Conservation (phyloP, 179 eudicot genomes). For the Spergularia azorica region DNA sequence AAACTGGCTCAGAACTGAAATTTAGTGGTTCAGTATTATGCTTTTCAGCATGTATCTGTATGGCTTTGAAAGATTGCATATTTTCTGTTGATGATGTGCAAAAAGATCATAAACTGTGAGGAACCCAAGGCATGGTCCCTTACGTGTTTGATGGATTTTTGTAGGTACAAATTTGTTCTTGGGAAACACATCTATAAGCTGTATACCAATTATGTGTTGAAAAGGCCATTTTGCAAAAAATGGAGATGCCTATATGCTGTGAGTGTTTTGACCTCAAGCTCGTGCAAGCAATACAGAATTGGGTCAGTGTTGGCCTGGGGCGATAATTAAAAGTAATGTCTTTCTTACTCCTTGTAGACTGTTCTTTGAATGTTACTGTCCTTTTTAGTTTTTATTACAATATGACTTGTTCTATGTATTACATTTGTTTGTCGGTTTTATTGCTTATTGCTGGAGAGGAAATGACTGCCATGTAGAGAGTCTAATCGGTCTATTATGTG, state of each 20-base stretch:
- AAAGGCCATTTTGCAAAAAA: constrained; percentile 81
- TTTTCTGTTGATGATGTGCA: not conserved
- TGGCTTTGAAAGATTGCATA: no score
- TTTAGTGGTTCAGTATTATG: no score
- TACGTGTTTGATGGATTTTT: not conserved
- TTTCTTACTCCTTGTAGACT: not conserved
- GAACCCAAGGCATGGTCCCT: not conserved
- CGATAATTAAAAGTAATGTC: constrained; percentile 40
- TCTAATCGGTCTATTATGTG: not conserved
- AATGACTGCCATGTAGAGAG: not conserved
- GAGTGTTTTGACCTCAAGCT: constrained; percentile 83
- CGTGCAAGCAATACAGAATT: constrained; percentile 69
- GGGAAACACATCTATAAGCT: constrained; percentile 70
- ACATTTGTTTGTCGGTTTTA: not conserved
- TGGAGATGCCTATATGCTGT: constrained; percentile 96
- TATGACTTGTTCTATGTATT: not conserved
- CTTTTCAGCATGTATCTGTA: no score
- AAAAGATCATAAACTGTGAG: not conserved
- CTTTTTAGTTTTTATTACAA: not conserved
- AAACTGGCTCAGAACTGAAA: no score
- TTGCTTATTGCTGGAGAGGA: not conserved
- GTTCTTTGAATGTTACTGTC: not conserved
- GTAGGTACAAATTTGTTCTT: constrained; percentile 79
- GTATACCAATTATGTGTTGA: constrained; percentile 77
- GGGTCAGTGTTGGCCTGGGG: constrained; percentile 42